Percentiles rank a stretch among this genome's conserved stretches.
These are phyloP conservation scores for Physcomitrellopsis africana DNA, from an alignment of 225 moss, liverwort and hornwort species.

Conservation along the genomic window DNA sequence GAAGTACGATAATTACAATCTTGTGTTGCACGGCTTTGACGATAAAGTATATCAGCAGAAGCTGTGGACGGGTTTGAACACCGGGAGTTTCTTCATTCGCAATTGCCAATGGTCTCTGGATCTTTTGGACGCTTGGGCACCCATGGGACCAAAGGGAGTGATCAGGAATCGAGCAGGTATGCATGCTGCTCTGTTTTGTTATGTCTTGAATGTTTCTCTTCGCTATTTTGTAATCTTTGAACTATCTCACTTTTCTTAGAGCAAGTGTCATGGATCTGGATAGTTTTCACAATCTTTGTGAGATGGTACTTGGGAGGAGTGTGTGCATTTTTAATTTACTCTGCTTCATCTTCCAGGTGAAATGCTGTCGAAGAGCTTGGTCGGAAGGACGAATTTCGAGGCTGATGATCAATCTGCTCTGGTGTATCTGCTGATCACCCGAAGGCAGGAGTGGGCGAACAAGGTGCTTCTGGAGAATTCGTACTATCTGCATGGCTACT, in stretches of 20 bases:
- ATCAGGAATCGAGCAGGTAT: conserved; percentile 52
- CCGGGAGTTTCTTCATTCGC: conserved; percentile 58
- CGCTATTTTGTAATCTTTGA: too few relatives aligned
- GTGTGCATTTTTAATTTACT: background rate
- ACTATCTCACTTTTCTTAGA: too few relatives aligned
- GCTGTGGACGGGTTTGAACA: conserved; percentile 62
- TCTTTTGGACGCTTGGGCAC: conserved; percentile 59
- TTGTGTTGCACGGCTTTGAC: conserved; percentile 51
- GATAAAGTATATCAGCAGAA: conserved; percentile 51
- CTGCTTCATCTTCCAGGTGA: conserved; percentile 33
- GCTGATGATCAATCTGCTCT: conserved; percentile 65
- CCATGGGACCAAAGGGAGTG: conserved; percentile 61
- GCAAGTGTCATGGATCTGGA: too few relatives aligned
- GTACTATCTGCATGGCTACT: conserved; percentile 57
- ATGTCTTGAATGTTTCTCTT: background rate
- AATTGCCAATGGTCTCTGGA: conserved; percentile 66
- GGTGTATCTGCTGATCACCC: conserved; percentile 48
- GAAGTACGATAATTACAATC: conserved; percentile 46
- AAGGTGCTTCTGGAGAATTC: conserved; percentile 60
- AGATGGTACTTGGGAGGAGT: too few relatives aligned
- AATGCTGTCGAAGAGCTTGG: conserved; percentile 40
- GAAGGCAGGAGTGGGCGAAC: conserved; percentile 46
- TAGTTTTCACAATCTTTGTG: too few relatives aligned
- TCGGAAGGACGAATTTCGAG: conserved; percentile 50
- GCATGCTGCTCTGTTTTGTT: background rate